phyloP scores from a whole-genome alignment of 1,284 basidiomycete genomes.

The Pholiota adiposa region DNA sequence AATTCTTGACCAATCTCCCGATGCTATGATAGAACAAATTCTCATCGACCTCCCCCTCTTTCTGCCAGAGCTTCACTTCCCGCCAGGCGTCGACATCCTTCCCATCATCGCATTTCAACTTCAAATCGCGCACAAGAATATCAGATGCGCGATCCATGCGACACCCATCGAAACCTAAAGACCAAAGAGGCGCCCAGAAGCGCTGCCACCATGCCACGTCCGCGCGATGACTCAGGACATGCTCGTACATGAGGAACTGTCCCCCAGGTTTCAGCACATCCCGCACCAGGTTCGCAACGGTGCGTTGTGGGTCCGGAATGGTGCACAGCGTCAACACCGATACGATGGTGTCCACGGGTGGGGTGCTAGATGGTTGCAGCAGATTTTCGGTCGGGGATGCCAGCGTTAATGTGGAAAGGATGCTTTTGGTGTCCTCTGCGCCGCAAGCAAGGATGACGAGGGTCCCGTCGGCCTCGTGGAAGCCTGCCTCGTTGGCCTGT shows the following conservation, averaged over 20 bases:
- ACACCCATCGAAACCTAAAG: constrained; percentile 59
- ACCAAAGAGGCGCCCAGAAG: constrained; percentile 73
- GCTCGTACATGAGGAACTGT: constrained; percentile 65
- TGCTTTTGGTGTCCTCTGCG: constrained; percentile 54
- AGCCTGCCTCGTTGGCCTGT: constrained; percentile 53
- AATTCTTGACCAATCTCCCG: constrained; percentile 56
- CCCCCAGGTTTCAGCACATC: constrained; percentile 62
- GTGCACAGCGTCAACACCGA: constrained; percentile 65
- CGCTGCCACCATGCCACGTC: constrained; percentile 69
- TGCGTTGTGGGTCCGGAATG: constrained; percentile 52
- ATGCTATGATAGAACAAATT: constrained; percentile 59
- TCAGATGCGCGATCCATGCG: constrained; percentile 61
- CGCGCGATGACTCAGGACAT: constrained; percentile 53
- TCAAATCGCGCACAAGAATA: constrained; percentile 49
- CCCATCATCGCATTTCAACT: constrained; percentile 26
- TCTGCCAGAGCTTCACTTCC: constrained; percentile 47
- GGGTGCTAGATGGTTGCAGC: constrained; percentile 15
- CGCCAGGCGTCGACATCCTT: constrained; percentile 41
- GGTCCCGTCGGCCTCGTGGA: constrained; percentile 49
- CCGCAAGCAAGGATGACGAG: constrained; percentile 54
- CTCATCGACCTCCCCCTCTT: constrained; percentile 51
- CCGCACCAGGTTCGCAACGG: constrained; percentile 45
- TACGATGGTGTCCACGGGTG: constrained; percentile 58
- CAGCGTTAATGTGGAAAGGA: constrained; percentile 31
- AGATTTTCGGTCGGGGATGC: constrained; percentile 21